These are phyloP conservation scores for Puccinia coronata DNA, from an alignment of 1,284 basidiomycete genomes.

Conservation along the genomic window DNA sequence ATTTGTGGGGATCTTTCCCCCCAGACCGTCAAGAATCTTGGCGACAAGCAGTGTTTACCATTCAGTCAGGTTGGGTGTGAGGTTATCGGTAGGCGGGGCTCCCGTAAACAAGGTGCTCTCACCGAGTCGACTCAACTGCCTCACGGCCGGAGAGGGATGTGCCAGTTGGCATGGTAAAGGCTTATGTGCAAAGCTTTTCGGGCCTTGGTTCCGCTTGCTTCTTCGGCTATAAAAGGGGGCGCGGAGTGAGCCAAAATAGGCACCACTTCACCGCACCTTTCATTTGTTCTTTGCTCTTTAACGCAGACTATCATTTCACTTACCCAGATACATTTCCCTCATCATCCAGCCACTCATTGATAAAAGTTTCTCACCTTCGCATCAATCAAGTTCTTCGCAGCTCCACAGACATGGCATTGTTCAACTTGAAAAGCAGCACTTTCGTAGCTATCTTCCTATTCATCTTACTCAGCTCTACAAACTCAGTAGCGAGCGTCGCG, in stretches of 20 bases:
- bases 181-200: neutral
- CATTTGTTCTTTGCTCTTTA: neutral
- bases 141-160: neutral
- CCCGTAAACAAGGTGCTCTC: neutral
- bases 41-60: neutral
- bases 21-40: neutral
- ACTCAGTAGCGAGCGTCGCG: neutral
- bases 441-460: neutral
- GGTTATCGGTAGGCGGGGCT: neutral
- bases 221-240: neutral
- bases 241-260: neutral
- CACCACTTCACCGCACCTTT: neutral
- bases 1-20: no score
- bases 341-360: neutral
- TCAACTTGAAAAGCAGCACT: neutral
- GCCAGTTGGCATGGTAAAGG: no score
- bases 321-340: neutral
- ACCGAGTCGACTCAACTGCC: neutral
- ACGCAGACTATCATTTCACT: neutral
- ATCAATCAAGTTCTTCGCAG: neutral
- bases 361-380: neutral
- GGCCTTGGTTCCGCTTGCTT: neutral
- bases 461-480: neutral
- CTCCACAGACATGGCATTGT: slow-evolving; percentile 10
- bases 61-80: neutral